Evolutionary conservation across 441 rosid species (phyloP).

Genomic region (Syzygium syzygioides): DNA sequence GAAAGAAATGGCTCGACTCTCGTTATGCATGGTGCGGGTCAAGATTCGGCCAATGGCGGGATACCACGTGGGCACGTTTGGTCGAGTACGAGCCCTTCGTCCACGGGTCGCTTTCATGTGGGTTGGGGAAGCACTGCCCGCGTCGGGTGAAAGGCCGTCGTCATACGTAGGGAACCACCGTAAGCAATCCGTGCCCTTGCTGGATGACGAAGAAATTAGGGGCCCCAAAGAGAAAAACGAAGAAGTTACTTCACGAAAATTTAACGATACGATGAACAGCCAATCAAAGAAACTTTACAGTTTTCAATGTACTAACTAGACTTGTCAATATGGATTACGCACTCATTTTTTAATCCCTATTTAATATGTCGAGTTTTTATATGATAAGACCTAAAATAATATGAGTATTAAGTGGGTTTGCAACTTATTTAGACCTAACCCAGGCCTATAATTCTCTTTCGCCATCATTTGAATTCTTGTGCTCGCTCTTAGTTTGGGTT

Average conservation of each 20-base stretch:
- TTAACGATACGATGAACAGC: background rate
- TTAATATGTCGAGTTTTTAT: no score
- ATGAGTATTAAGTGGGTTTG: no score
- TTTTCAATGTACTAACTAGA: fast-evolving
- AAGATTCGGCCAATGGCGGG: background rate
- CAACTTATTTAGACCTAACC: no score
- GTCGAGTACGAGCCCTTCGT: conserved; percentile 1
- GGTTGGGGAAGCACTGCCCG: background rate
- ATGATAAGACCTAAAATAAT: no score
- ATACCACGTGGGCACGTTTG: conserved; percentile 1
- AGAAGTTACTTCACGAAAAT: no score
- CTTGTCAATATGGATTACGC: no score
- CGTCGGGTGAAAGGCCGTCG: background rate
- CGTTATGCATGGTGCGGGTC: background rate
- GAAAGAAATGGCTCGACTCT: background rate
- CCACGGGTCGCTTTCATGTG: background rate
- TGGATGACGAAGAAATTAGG: background rate
- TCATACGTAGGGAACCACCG: background rate
- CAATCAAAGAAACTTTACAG: background rate
- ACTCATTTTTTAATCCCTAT: no score
- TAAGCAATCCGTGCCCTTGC: background rate
- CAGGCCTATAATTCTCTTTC: no score
- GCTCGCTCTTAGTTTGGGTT: no score
- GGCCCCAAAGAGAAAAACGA: background rate
- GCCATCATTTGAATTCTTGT: no score